Base-by-base conservation (phyloP, 306 rosid species). In the Lupinus albus region DNA sequence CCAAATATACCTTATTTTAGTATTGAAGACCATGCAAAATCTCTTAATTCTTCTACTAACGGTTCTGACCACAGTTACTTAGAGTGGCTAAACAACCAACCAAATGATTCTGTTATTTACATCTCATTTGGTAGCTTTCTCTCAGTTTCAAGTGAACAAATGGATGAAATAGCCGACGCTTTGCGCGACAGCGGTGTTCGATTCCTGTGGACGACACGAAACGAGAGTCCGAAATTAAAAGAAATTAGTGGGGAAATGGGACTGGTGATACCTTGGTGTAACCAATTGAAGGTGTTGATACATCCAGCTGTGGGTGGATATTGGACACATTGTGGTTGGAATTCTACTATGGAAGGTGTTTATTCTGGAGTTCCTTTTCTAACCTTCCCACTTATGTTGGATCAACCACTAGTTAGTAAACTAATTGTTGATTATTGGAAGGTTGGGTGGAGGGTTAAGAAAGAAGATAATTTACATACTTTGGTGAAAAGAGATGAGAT, bases 291-390 rank as follows among this genome's bases (percentile, higher is more conserved):
- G 32, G 86, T 87, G 13, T 54, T 87, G 76, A 69, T 41, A 1
- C 94, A 88, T 52, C 39, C 67, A 58, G 64, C 86, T 12, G n/a
- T 83, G 0, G 86, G 85, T 11, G 90, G 90, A 1, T 87, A 72
- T 51, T 83, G 84, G 85, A 66, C 78, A 16, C 85, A 87, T 11
- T 85, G 90, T 52, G 94, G 90, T 3, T 87, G 88, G 90, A 87
- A 71, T 72, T 85, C 94, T 0, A 68, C 71, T 1, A 46, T 70
- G 5, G 94, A 88, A 68, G 87, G 75, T 33, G 46, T 81, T 12
- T 88, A 65, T 76, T 67, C 70, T n/a, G 95, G 95, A 1, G 80
- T 83, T 30, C 84, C 91, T 0, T 73, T 88, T 60, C 72, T 85
- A 11, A 71, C 91, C 0, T 85, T 83, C 12, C 88, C 94, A 3